These are phyloP conservation scores for Cordyceps tenuipes DNA, from an alignment of 2,329 filamentous ascomycete species.

Conservation along the genomic window DNA sequence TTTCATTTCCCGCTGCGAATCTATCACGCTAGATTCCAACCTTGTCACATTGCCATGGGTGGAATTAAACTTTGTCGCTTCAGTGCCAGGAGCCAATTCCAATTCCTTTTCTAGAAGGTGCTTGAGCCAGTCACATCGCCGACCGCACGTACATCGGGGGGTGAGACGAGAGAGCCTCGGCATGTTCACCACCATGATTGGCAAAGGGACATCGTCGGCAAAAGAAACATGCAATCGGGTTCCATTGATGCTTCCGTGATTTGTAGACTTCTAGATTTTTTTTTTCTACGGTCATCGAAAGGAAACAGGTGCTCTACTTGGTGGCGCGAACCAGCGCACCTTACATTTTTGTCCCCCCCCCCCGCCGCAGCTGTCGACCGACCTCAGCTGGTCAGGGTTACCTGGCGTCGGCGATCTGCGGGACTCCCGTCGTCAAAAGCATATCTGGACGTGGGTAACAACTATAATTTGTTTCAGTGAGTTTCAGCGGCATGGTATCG, in stretches of 20 bases:
- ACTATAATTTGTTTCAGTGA: not conserved
- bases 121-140: slow-evolving; percentile 4
- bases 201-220: not conserved
- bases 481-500: not conserved
- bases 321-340: not conserved
- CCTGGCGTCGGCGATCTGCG: slow-evolving; percentile 11
- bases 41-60: not conserved
- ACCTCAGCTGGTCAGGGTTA: slow-evolving; percentile 13
- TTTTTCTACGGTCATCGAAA: not conserved
- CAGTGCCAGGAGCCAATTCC: not conserved
- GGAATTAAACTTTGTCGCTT: not conserved
- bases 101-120: slow-evolving; percentile 9
- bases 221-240: not conserved
- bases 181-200: not conserved
- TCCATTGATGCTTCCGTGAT: not conserved
- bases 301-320: not conserved
- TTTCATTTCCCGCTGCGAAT: not conserved
- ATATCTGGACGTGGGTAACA: not conserved
- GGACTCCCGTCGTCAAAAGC: not conserved
- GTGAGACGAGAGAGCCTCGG: not conserved
- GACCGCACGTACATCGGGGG: not conserved
- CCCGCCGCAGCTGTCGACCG: not conserved
- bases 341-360: not conserved
- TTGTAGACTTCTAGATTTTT: not conserved
- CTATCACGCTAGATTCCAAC: not conserved